Conservation (phyloP, 208 protist species). For the Trypanosoma cruzi region DNA sequence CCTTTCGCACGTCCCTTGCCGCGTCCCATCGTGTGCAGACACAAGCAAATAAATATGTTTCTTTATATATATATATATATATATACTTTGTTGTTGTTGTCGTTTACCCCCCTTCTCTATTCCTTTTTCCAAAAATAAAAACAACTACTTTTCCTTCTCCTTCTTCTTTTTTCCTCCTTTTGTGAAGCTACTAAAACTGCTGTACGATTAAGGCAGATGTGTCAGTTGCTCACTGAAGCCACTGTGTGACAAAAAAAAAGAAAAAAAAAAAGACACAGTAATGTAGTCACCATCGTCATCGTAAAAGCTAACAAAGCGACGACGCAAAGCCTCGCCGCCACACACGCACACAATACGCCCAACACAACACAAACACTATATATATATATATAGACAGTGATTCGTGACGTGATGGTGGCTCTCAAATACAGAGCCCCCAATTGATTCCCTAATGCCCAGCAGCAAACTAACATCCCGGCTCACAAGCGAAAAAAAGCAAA, state of each 20-base stretch:
- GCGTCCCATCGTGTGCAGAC: slow-evolving; percentile 22
- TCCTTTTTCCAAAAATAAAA: background rate
- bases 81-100: background rate
- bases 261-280: background rate
- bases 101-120: background rate
- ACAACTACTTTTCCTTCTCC: background rate
- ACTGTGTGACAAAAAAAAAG: background rate
- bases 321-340: too few species aligned
- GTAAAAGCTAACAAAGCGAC: too few species aligned
- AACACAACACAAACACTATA: too few species aligned
- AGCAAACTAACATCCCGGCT: background rate
- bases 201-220: too few species aligned
- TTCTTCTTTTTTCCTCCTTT: background rate
- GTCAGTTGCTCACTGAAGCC: too few species aligned
- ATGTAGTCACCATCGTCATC: too few species aligned
- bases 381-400: too few species aligned
- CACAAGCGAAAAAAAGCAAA: background rate
- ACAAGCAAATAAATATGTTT: background rate
- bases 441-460: background rate
- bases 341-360: too few species aligned
- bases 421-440: background rate
- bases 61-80: background rate
- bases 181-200: too few species aligned
- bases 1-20: slow-evolving; percentile 47
- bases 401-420: background rate